phyloP scores from a whole-genome alignment of 257 asterid genomes.

The Nicotiana benthamiana region DNA sequence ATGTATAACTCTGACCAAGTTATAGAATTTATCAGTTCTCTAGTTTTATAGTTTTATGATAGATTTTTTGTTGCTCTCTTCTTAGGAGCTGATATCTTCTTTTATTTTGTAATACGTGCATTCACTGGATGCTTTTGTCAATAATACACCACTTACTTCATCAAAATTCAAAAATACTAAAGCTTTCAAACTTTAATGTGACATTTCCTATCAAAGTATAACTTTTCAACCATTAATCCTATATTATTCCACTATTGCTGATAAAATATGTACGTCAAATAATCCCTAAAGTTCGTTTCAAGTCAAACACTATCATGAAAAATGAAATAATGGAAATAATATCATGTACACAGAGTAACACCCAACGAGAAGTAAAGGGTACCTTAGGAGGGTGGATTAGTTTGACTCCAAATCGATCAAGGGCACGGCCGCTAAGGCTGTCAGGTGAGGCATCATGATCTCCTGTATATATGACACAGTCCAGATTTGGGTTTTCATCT shows the following conservation, averaged over 20 bases:
- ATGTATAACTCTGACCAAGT: no score
- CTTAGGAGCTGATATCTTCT: no score
- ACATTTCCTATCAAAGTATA: neutral
- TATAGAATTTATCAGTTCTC: no score
- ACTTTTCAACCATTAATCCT: neutral
- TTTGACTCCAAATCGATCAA: conserved; percentile 81
- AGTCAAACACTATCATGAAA: neutral
- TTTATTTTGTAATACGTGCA: no score
- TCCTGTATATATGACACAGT: conserved; percentile 71
- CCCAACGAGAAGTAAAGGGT: neutral
- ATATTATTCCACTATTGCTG: neutral
- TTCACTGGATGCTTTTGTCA: no score
- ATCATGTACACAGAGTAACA: neutral
- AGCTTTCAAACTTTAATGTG: neutral
- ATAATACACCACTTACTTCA: no score
- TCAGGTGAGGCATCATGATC: conserved; percentile 78
- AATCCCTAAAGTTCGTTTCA: neutral
- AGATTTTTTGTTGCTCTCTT: no score
- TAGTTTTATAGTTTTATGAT: no score
- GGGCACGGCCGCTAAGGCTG: conserved; percentile 60
- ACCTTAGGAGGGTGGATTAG: conserved; percentile 61
- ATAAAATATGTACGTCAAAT: neutral
- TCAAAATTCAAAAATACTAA: no score
- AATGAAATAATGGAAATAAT: neutral
- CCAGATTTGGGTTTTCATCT: conserved; percentile 66